A percentile compares a stretch with the other conserved stretches of the same genome.
Evolutionary conservation across 805 yeast species (phyloP).

Genomic region (Wickerhamomyces sydowiorum): DNA sequence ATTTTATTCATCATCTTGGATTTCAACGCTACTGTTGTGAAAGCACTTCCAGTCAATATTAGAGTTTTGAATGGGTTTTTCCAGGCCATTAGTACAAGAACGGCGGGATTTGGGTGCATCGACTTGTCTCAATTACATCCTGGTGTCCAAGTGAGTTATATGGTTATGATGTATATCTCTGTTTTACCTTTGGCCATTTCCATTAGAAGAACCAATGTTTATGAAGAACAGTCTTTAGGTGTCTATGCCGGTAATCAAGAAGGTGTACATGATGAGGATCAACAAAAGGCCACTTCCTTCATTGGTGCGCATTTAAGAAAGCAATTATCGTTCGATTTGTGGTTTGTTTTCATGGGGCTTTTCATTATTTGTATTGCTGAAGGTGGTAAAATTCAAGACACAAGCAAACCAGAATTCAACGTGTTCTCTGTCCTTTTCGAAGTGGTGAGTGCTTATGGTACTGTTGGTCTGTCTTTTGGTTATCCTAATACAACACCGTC

Average conservation of each 20-base stretch:
- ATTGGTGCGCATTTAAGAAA: conserved; percentile 85
- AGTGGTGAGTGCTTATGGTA: conserved; percentile 91
- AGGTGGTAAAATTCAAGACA: conserved; percentile 48
- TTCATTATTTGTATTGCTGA: conserved; percentile 87
- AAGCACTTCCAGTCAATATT: conserved; percentile 56
- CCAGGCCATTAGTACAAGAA: conserved; percentile 89
- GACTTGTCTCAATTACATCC: conserved; percentile 72
- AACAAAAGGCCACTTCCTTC: conserved; percentile 50
- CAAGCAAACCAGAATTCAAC: conserved; percentile 44
- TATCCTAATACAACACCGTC: conserved; percentile 65
- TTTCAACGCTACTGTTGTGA: conserved; percentile 45
- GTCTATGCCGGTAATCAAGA: conserved; percentile 45
- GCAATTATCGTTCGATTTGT: conserved; percentile 88
- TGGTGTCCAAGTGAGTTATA: conserved; percentile 87
- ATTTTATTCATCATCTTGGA: conserved; percentile 78
- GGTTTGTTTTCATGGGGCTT: conserved; percentile 86
- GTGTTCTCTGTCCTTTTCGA: conserved; percentile 79
- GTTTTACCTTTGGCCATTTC: conserved; percentile 95
- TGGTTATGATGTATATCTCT: conserved; percentile 97
- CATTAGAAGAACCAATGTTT: conserved; percentile 93
- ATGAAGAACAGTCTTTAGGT: conserved; percentile 96
- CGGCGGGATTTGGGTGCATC: conserved; percentile 84
- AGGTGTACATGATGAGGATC: conserved; percentile 17
- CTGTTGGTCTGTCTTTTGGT: conserved; percentile 90
- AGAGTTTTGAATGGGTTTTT: conserved; percentile 77